Base-by-base conservation (phyloP, 257 asterid species). In the Thymus quinquecostatus region DNA sequence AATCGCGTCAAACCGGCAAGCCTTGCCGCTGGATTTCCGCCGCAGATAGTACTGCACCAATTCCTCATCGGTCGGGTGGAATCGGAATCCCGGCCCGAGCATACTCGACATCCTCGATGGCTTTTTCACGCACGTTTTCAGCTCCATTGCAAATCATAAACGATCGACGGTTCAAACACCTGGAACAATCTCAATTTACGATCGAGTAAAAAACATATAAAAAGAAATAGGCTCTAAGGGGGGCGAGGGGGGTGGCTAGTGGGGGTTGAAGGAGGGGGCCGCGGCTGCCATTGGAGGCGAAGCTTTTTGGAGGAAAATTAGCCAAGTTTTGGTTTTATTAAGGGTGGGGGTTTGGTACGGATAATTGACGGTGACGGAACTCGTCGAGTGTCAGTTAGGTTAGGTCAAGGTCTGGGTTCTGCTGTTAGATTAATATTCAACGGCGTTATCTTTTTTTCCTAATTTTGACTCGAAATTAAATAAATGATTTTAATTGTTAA, bases 51-150 rank as follows among this genome's bases (percentile, higher is more conserved):
- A 93, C 12, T 88, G 82, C 8, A 93, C 96, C 81, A 93, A 82
- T 71, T 93, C 98, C 75, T 93, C 98, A 66, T 93, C 98, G 8
- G 98, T 93, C 49, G 97, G 98, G 70, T 91, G 97, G 75, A 91
- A 93, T 30, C 96, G 82, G 77, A 91, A 89, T 9, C 98, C 98
- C 68, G 97, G 98, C n/a, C 88, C 98, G 29, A 93, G 83, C 43
- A 81, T 54, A 66, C 76, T 73, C 79, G 86, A 72, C 58, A 81
- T 61, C 71, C 28, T 60, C 33, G 82, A 66, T 38, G 75, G 70
- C 64, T 68, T 77, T 65, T 79, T 76, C 68, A 43, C 45, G 40
- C 36, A 10, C 8, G 64, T 6, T 45, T 8, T 40, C 8, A 59
- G 60, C 61, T 77, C 81, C 79, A 83, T 79, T 41, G 53, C 66